Evolutionary conservation across 2,329 filamentous ascomycete genomes (phyloP), one percentile per base, ranked within the genome.

Genomic region (Neospermospora avenae): DNA sequence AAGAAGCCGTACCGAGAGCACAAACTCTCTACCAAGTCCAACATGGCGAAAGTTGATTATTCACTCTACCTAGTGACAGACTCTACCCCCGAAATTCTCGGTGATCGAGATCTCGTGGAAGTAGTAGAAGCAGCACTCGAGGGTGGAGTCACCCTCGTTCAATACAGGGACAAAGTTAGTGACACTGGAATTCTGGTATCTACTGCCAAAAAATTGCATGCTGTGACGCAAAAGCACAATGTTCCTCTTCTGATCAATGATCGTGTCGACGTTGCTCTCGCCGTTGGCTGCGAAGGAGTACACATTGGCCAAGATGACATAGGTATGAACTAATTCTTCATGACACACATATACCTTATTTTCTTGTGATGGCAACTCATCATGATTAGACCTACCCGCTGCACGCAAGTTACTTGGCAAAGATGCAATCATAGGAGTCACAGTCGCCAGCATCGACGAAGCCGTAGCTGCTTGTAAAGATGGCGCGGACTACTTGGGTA

Each of bases 281-380:
- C 91, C 14, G 83, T 93, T 45, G 90, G 86, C 13, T 95, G 90
- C 59, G 93, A 97, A 77, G 95, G 95, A 48, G 91, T 96, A 8
- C 95, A 98, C 74, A 84, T 98, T 53, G 95, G 95, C 6, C 93
- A 98, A 77, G 93, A 97, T 81, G 93, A 98, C 74, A 87, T 96
- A 80, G 80, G 88, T 90, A 74, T 66, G 81, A 74, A 31, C n/a
- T 24, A 18, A 13, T 25, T 14, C 52, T 42, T 1, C 4, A 20
- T 24, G 31, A 58, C 59, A 35, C 7, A 37, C 14, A 18, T 22
- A 25, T n/a, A n/a, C 37, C 16, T 18, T 16, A 35, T 22, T 44
- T 64, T n/a, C n/a, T n/a, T n/a, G n/a, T n/a, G n/a, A n/a, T n/a
- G n/a, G n/a, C n/a, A n/a, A n/a, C 59, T 69, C 41, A 68, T 57